Conservation (phyloP, 1,284 basidiomycete genomes). For the Trametes polyzona region DNA sequence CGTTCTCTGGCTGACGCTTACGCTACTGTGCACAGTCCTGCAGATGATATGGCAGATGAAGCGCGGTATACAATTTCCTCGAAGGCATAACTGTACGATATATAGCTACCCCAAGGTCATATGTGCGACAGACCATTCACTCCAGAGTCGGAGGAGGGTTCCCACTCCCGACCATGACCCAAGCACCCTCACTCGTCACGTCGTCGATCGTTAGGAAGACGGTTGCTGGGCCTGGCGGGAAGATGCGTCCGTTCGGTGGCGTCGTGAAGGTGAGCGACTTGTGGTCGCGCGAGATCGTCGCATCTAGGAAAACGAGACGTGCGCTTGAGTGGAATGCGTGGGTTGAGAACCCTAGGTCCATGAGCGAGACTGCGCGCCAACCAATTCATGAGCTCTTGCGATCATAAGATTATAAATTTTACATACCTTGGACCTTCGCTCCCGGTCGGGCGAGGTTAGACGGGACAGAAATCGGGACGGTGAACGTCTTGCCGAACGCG, state of each 20-base stretch:
- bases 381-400: background rate
- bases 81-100: no score
- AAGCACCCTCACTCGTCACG: constrained; percentile 48
- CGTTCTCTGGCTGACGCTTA: no score
- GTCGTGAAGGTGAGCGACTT: constrained; percentile 45
- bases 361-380: constrained; percentile 45
- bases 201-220: constrained; percentile 52
- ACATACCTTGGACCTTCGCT: constrained; percentile 41
- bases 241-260: constrained; percentile 50
- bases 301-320: constrained; percentile 51
- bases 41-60: no score
- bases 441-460: constrained; percentile 27
- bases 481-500: constrained; percentile 44
- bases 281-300: constrained; percentile 38
- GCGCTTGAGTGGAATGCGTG: constrained; percentile 51
- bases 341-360: constrained; percentile 51
- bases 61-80: no score
- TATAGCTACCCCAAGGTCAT: no score
- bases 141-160: constrained; percentile 23
- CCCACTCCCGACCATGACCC: constrained; percentile 51
- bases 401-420: background rate
- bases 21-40: no score
- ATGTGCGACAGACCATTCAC: no score
- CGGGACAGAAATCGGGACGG: constrained; percentile 41
- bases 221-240: constrained; percentile 54